Evolutionary conservation across 768 basidiomycete genomes (phyloP).

Genomic region (Strobilomyces dryophilus): DNA sequence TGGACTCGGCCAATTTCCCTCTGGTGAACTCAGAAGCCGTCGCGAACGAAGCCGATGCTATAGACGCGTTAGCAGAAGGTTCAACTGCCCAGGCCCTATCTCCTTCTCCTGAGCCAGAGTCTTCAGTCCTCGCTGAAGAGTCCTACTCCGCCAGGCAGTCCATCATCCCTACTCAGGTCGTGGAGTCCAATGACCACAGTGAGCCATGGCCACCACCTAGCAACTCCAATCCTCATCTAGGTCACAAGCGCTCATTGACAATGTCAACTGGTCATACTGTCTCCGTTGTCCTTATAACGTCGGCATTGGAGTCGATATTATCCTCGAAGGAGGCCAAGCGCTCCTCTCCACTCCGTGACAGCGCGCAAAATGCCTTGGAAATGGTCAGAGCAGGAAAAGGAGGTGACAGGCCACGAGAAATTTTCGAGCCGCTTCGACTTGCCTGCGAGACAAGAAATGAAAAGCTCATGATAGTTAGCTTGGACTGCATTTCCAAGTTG

Average conservation of each 20-base stretch:
- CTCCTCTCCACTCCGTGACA: constrained; percentile 76
- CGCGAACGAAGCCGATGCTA: constrained; percentile 1
- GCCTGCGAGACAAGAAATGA: constrained; percentile 95
- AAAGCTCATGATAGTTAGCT: constrained; percentile 91
- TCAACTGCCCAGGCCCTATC: constrained; percentile 6
- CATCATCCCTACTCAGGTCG: constrained; percentile 2
- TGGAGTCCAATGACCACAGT: constrained; percentile 13
- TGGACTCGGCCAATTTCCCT: neutral
- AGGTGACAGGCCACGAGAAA: constrained; percentile 74
- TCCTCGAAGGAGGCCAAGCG: constrained; percentile 87
- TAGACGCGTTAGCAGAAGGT: neutral
- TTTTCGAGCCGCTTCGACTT: constrained; percentile 92
- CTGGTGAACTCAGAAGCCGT: neutral
- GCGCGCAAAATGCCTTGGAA: constrained; percentile 76
- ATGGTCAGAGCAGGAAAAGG: constrained; percentile 74
- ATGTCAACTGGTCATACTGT: constrained; percentile 68
- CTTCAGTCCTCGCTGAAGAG: constrained; percentile 2
- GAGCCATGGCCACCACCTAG: constrained; percentile 16
- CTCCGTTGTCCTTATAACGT: constrained; percentile 75
- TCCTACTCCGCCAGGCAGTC: constrained; percentile 3
- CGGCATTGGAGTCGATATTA: constrained; percentile 82
- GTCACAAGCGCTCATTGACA: constrained; percentile 55
- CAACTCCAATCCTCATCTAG: constrained; percentile 13
- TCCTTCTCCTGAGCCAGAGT: constrained; percentile 5
- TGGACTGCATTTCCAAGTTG: constrained; percentile 97